Conservation (phyloP, 345 rosid genomes). For the Bruguiera gymnorhiza region DNA sequence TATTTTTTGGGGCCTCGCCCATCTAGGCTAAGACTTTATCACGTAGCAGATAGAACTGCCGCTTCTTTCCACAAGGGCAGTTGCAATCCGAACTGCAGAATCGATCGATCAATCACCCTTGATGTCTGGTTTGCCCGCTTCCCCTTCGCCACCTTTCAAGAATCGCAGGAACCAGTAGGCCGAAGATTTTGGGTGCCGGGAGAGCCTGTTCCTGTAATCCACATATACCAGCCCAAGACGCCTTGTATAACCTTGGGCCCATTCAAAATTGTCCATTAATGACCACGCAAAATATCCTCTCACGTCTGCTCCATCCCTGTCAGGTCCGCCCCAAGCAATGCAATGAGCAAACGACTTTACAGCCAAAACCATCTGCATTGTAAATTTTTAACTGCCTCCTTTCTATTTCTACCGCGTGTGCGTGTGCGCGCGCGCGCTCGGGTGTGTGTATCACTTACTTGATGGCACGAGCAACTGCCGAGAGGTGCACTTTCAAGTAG, state of each 20-base stretch:
- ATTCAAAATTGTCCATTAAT: slow-evolving; percentile 80
- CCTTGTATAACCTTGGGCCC: slow-evolving; percentile 89
- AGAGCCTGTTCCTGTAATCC: slow-evolving; percentile 74
- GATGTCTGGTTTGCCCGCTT: slow-evolving; percentile 42
- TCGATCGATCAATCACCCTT: slow-evolving; percentile 2
- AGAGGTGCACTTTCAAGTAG: slow-evolving; percentile 68
- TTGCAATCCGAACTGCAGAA: not conserved
- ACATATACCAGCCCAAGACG: slow-evolving; percentile 85
- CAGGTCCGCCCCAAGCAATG: no score
- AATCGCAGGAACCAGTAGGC: slow-evolving; percentile 83
- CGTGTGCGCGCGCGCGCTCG: no score
- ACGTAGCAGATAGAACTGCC: not conserved
- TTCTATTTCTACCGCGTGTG: no score
- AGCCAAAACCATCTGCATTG: no score
- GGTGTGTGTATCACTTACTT: slow-evolving; percentile 39
- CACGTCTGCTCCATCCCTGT: slow-evolving; percentile 81
- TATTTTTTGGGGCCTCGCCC: no score
- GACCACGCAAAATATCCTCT: slow-evolving; percentile 96
- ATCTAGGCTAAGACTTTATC: not conserved
- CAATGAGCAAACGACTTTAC: no score
- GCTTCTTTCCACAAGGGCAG: no score
- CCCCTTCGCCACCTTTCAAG: slow-evolving; percentile 51
- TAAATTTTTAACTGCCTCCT: no score
- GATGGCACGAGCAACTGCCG: slow-evolving; percentile 65
- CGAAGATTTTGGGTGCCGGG: slow-evolving; percentile 80